Evolutionary conservation across 169 alveolate species (phyloP).

Genomic region (Plasmodium yoelii): DNA sequence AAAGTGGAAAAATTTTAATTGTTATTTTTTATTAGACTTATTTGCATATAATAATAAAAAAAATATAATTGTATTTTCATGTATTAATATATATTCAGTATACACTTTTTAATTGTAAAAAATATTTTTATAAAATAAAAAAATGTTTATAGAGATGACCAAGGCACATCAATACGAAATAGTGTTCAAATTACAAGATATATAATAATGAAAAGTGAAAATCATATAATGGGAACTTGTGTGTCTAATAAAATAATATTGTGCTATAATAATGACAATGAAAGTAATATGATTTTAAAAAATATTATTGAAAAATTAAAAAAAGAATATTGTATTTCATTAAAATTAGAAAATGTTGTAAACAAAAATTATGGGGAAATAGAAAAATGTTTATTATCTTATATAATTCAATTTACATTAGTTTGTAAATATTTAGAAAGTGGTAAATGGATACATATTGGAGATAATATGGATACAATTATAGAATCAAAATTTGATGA

Average conservation of each 20-base stretch:
- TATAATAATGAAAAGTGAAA: conserved; percentile 53
- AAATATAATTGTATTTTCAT: neutral
- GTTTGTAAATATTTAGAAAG: conserved; percentile 62
- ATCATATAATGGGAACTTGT: conserved; percentile 67
- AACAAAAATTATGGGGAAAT: neutral
- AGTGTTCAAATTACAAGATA: conserved; percentile 62
- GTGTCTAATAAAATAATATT: conserved; percentile 40
- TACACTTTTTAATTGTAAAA: no score
- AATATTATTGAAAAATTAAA: conserved; percentile 22
- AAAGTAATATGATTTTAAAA: conserved; percentile 7
- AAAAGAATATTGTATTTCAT: conserved; percentile 8
- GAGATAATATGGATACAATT: conserved; percentile 68
- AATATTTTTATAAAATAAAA: no score
- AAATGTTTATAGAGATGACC: conserved; percentile 22
- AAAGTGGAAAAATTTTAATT: neutral
- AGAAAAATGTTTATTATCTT: conserved; percentile 40
- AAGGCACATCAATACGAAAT: conserved; percentile 31
- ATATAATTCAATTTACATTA: conserved; percentile 54
- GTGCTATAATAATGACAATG: conserved; percentile 52
- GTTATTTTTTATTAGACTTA: no score
- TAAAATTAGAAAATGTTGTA: conserved; percentile 11
- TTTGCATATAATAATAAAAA: neutral
- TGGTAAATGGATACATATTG: conserved; percentile 68
- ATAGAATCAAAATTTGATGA: conserved; percentile 62
- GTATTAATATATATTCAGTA: no score